A percentile compares a stretch with the other conserved stretches of the same genome.
These are phyloP conservation scores for Aspergillus brunneoviolaceus DNA, from an alignment of 2,329 filamentous ascomycete species.

Conservation along the genomic window DNA sequence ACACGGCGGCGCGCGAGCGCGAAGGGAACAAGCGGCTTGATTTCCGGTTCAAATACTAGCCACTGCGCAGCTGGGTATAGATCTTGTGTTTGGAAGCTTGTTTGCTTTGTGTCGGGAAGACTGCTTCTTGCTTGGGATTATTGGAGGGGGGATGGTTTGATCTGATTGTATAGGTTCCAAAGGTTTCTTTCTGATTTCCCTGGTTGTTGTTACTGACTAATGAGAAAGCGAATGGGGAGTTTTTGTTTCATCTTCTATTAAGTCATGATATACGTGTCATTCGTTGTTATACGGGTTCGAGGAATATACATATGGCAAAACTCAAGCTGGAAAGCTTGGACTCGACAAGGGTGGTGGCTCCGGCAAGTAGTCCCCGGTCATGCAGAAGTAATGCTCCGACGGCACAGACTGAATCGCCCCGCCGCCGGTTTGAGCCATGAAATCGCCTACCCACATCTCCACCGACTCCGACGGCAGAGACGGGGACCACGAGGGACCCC, in stretches of 20 bases:
- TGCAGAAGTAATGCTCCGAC: neutral
- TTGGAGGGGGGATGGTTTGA: no score
- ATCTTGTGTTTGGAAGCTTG: neutral
- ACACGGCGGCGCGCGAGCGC: constrained; percentile 44
- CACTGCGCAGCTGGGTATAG: no score
- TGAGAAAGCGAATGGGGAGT: neutral
- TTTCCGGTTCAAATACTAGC: constrained; percentile 52
- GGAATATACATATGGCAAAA: neutral
- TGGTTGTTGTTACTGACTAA: neutral
- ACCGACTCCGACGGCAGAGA: constrained; percentile 7
- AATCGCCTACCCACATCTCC: constrained; percentile 12
- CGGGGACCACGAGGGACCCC: neutral
- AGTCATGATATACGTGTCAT: neutral
- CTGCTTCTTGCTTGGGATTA: no score
- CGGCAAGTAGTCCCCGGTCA: neutral
- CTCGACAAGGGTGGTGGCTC: neutral
- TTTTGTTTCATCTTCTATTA: neutral
- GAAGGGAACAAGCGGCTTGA: constrained; percentile 55
- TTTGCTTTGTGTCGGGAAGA: no score
- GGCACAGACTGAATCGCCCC: neutral
- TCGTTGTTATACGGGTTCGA: neutral
- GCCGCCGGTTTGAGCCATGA: constrained; percentile 9
- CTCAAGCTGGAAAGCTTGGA: constrained; percentile 6
- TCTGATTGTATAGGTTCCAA: no score
- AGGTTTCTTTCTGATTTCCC: no score